Percentiles rank a stretch among this genome's conserved stretches.
Evolutionary conservation across 176 grass and related monocot species (phyloP).

Genomic region (Ampelocalamus luodianensis): DNA sequence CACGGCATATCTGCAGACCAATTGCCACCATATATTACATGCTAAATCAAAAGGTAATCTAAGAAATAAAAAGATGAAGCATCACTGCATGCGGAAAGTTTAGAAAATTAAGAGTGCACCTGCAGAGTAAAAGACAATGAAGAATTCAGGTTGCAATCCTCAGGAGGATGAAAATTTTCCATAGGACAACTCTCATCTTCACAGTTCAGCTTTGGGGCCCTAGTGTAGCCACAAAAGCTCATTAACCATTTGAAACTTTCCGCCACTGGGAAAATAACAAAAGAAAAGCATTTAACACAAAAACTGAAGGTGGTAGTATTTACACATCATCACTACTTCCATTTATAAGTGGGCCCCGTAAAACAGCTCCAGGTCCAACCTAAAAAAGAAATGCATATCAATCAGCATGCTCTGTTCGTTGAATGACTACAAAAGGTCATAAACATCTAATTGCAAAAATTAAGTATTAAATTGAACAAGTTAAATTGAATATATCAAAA

Average conservation of each 20-base stretch:
- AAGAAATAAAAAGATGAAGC: conserved; percentile 31
- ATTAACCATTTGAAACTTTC: conserved; percentile 31
- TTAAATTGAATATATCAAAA: neutral
- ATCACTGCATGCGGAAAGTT: conserved; percentile 23
- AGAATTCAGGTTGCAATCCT: conserved; percentile 96
- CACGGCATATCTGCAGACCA: conserved; percentile 84
- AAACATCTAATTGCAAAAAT: conserved; percentile 24
- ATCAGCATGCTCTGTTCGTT: conserved; percentile 24
- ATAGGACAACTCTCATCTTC: conserved; percentile 80
- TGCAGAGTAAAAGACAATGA: conserved; percentile 97
- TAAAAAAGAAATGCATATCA: conserved; percentile 44
- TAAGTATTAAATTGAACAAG: neutral
- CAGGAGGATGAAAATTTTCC: conserved; percentile 92
- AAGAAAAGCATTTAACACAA: conserved; percentile 35
- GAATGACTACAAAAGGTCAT: conserved; percentile 17
- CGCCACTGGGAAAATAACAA: conserved; percentile 13
- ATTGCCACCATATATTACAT: conserved; percentile 27
- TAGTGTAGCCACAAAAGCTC: conserved; percentile 50
- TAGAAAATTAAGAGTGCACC: conserved; percentile 45
- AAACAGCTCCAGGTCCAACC: conserved; percentile 93
- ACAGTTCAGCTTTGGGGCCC: conserved; percentile 90
- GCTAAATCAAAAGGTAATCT: conserved; percentile 15
- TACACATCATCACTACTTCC: conserved; percentile 73
- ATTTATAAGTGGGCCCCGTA: conserved; percentile 84
- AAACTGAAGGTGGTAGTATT: conserved; percentile 38